Evolutionary conservation across 768 basidiomycete genomes (phyloP).

Genomic region (Leccinellum rugosiceps): DNA sequence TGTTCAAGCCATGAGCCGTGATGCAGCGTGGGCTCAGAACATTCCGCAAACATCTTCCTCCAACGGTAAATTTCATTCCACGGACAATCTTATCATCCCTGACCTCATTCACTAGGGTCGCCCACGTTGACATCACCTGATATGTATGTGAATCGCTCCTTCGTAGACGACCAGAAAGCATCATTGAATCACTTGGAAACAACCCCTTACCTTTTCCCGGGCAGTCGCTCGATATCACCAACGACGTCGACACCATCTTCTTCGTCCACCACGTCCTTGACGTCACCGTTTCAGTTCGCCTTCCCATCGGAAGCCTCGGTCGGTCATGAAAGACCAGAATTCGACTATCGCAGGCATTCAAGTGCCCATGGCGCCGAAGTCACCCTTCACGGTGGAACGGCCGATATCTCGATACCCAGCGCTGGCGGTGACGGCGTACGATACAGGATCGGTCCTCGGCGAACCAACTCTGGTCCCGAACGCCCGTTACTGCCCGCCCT

Average conservation of each 20-base stretch:
- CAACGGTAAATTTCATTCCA: constrained; percentile 27
- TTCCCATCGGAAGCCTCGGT: constrained; percentile 52
- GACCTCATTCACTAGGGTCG: constrained; percentile 49
- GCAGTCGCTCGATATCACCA: constrained; percentile 72
- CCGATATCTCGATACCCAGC: constrained; percentile 60
- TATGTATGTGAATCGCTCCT: constrained; percentile 46
- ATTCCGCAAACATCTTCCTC: constrained; percentile 32
- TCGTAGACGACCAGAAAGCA: constrained; percentile 57
- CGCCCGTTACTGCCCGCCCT: constrained; percentile 45
- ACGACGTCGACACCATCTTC: constrained; percentile 58
- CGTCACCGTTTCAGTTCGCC: constrained; percentile 64
- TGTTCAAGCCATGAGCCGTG: constrained; percentile 34
- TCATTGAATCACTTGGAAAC: constrained; percentile 49
- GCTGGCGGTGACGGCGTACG: constrained; percentile 55
- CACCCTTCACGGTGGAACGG: constrained; percentile 69
- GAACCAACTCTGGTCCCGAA: constrained; percentile 48
- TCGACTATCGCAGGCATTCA: constrained; percentile 62
- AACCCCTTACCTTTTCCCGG: constrained; percentile 57
- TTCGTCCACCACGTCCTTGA: constrained; percentile 58
- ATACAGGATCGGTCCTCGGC: constrained; percentile 52
- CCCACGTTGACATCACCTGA: constrained; percentile 48
- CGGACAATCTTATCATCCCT: constrained; percentile 29
- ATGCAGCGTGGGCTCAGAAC: constrained; percentile 28
- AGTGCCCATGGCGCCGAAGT: constrained; percentile 55
- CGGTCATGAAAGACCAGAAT: constrained; percentile 57